phyloP scores from a whole-genome alignment of 179 eudicot genomes.

The Silene coronaria region DNA sequence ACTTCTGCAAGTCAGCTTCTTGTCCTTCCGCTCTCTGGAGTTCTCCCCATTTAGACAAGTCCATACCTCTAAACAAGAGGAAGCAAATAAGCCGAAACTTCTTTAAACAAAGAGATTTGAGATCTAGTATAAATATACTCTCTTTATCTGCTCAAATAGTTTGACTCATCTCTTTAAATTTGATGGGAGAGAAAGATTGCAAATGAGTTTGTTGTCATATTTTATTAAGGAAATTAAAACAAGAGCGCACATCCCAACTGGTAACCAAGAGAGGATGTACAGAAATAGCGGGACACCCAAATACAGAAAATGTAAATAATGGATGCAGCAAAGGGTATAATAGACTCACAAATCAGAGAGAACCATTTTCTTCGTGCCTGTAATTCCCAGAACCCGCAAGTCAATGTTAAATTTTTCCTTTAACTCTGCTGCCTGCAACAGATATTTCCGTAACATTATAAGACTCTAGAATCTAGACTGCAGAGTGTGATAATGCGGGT shows the following conservation, averaged over 20 bases:
- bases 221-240: neutral
- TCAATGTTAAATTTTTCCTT: conserved; percentile 95
- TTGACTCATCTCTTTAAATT: too few relatives aligned
- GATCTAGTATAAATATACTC: too few relatives aligned
- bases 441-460: neutral
- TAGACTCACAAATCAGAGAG: conserved; percentile 72
- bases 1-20: conserved; percentile 67
- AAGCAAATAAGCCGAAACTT: neutral
- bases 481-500: neutral
- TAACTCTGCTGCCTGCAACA: conserved; percentile 70
- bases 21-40: conserved; percentile 56
- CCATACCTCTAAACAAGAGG: conserved; percentile 57
- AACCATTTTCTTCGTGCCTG: conserved; percentile 77
- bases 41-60: conserved; percentile 86
- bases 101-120: neutral
- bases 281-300: neutral
- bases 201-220: neutral
- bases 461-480: conserved; percentile 1
- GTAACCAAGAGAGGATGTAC: neutral
- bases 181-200: neutral
- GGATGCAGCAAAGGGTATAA: neutral
- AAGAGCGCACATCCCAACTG: neutral
- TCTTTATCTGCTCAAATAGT: too few relatives aligned
- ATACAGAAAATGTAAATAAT: neutral
- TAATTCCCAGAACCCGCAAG: conserved; percentile 91